These are phyloP conservation scores for Pseudonectria buxi DNA, from an alignment of 2,329 filamentous ascomycete species.

Conservation along the genomic window DNA sequence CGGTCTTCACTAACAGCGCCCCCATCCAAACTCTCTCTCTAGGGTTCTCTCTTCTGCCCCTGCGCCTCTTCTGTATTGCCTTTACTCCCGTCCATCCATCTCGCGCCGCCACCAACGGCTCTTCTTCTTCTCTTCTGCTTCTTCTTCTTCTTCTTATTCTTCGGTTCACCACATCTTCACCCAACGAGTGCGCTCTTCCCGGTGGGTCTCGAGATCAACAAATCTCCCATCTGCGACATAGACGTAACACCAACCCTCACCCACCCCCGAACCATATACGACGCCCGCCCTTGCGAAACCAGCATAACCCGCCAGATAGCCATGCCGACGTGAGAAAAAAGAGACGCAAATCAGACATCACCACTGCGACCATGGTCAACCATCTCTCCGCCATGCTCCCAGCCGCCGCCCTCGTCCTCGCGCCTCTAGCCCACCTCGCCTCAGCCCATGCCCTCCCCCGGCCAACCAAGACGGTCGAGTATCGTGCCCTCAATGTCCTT, in stretches of 20 bases:
- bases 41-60: no score
- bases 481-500: constrained; percentile 32
- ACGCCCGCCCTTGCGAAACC: no score
- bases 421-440: constrained; percentile 25
- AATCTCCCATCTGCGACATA: neutral
- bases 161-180: neutral
- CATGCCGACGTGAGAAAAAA: constrained; percentile 9
- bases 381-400: constrained; percentile 17
- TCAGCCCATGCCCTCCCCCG: constrained; percentile 34
- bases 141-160: constrained; percentile 8
- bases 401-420: constrained; percentile 28
- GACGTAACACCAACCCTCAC: neutral
- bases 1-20: no score
- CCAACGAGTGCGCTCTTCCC: neutral
- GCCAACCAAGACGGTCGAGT: constrained; percentile 32
- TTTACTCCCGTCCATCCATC: constrained; percentile 12
- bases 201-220: neutral
- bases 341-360: constrained; percentile 13
- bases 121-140: constrained; percentile 8
- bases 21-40: no score
- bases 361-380: constrained; percentile 3
- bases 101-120: no score
- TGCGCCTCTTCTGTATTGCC: constrained; percentile 4
- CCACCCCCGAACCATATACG: no score
- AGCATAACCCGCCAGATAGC: constrained; percentile 4